phyloP scores from a whole-genome alignment of 192 early-diverging fungal species.

The Rhizophagus clarus region DNA sequence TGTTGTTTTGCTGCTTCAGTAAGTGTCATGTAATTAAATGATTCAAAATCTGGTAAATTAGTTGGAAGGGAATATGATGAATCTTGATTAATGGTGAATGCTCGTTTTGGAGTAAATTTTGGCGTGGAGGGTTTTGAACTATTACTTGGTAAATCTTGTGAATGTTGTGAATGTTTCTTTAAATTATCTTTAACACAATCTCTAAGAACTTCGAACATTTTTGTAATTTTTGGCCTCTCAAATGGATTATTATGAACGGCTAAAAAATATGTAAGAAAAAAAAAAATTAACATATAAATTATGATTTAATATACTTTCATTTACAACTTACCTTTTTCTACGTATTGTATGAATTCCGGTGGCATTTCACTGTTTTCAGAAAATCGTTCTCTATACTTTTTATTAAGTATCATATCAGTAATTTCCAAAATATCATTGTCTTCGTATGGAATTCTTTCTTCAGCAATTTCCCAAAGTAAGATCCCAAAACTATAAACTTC shows the following conservation, averaged over 20 bases:
- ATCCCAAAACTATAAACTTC: not conserved
- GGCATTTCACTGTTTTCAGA: not conserved
- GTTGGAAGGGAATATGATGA: not conserved
- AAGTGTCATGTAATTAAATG: not conserved
- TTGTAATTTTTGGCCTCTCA: not conserved
- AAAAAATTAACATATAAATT: not conserved
- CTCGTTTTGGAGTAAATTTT: not conserved
- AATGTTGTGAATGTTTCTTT: no score
- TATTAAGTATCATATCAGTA: not conserved
- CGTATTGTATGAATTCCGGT: not conserved
- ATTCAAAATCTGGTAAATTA: not conserved
- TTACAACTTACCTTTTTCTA: not conserved
- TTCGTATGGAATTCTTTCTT: not conserved
- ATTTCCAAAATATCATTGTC: not conserved
- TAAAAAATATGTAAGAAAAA: not conserved
- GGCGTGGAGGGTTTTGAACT: not conserved
- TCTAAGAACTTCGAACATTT: not conserved
- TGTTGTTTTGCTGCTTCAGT: not conserved
- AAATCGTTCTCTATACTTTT: slow-evolving; percentile 1
- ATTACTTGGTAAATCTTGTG: not conserved
- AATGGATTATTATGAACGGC: not conserved
- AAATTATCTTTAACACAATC: not conserved
- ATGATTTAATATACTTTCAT: not conserved
- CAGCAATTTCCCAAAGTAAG: not conserved
- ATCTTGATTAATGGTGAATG: not conserved